Conservation (phyloP, 495 filamentous ascomycete genomes). For the Penicillium chermesinum region DNA sequence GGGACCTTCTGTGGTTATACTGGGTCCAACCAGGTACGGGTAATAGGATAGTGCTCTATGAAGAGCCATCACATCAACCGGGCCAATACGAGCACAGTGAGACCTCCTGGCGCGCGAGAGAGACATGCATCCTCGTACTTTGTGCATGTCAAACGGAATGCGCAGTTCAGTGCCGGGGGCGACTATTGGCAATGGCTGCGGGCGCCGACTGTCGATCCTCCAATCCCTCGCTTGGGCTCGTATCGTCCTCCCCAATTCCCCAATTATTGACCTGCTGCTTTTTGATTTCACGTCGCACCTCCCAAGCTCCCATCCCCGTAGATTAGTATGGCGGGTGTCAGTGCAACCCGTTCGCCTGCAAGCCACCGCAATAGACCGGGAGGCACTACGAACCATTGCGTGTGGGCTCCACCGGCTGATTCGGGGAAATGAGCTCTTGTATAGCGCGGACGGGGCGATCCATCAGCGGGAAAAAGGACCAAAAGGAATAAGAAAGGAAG, state of each 20-base stretch:
- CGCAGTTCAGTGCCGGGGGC: conserved; percentile 27
- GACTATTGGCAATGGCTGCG: conserved; percentile 44
- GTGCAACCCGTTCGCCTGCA: conserved; percentile 33
- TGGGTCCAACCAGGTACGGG: too few relatives aligned
- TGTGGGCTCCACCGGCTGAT: not conserved
- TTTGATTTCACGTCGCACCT: conserved; percentile 1
- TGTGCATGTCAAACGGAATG: conserved; percentile 26
- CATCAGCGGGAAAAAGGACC: too few relatives aligned
- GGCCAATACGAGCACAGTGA: too few relatives aligned
- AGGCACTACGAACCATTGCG: not conserved
- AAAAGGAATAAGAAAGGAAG: too few relatives aligned
- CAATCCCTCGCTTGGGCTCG: conserved; percentile 33
- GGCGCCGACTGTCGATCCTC: conserved; percentile 40
- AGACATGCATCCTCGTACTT: conserved; percentile 7
- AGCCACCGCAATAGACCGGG: conserved; percentile 20
- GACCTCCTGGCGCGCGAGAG: not conserved
- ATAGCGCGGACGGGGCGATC: too few relatives aligned
- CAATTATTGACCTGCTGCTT: conserved; percentile 1
- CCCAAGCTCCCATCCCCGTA: not conserved
- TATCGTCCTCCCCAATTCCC: conserved; percentile 4
- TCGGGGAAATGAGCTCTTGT: not conserved
- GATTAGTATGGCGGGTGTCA: conserved; percentile 13
- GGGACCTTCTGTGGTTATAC: too few relatives aligned
- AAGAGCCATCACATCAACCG: too few relatives aligned
- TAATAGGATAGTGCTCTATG: too few relatives aligned